phyloP scores from a whole-genome alignment of 768 basidiomycete species.

The Dacryopinax spathularia region DNA sequence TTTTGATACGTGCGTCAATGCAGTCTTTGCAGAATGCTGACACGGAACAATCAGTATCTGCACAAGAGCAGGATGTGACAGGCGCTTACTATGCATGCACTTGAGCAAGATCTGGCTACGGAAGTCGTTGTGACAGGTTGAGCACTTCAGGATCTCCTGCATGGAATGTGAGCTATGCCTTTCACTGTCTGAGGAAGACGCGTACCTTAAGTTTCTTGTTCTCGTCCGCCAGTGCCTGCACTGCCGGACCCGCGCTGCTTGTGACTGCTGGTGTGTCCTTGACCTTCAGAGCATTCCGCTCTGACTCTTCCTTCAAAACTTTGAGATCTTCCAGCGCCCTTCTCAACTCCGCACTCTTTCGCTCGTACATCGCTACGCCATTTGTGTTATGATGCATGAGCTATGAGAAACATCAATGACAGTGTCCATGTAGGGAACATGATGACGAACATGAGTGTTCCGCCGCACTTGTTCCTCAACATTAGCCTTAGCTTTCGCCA shows the following conservation, averaged over 20 bases:
- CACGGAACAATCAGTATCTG: background rate
- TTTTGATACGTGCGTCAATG: constrained; percentile 73
- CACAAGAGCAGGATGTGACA: background rate
- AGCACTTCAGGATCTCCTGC: constrained; percentile 75
- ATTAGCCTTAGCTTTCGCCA: background rate
- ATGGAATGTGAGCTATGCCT: background rate
- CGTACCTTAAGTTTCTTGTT: constrained; percentile 11
- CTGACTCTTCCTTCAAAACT: constrained; percentile 37
- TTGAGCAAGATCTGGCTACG: constrained; percentile 70
- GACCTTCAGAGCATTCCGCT: constrained; percentile 35
- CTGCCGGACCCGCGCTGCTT: constrained; percentile 27
- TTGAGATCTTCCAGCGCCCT: constrained; percentile 36
- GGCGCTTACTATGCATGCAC: constrained; percentile 75
- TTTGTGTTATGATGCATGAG: constrained; percentile 1
- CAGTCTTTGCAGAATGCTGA: constrained; percentile 71
- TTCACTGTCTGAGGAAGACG: constrained; percentile 14
- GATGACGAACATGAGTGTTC: background rate
- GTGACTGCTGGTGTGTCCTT: constrained; percentile 13
- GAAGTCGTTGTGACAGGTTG: constrained; percentile 66
- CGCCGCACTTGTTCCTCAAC: background rate
- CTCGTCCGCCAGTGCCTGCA: constrained; percentile 36
- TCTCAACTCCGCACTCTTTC: constrained; percentile 12
- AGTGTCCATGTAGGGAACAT: background rate
- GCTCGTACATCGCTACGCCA: background rate
- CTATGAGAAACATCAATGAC: background rate